These are phyloP conservation scores for Choricystis sp. DNA, from an alignment of 139 green algal species.

Conservation along the genomic window DNA sequence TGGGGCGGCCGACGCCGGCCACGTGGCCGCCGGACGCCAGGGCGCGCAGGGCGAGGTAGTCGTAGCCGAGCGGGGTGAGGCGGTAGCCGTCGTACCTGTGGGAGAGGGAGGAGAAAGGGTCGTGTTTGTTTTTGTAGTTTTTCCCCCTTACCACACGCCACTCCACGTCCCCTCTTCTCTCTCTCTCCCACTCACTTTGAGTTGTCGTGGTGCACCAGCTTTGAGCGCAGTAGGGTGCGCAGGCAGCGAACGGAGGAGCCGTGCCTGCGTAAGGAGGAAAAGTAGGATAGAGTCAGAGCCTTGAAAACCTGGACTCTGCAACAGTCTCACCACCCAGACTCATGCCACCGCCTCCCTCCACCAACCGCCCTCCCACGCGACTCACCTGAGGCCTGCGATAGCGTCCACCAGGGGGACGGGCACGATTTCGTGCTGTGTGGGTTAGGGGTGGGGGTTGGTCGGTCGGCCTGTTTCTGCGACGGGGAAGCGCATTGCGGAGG, in stretches of 20 bases:
- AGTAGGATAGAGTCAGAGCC: background rate
- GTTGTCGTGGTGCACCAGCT: constrained; percentile 93
- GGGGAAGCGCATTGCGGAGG: background rate
- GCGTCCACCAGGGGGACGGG: constrained; percentile 70
- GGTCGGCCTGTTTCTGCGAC: background rate
- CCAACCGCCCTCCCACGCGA: background rate
- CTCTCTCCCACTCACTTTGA: constrained; percentile 46
- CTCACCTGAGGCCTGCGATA: constrained; percentile 83
- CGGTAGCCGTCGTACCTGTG: constrained; percentile 79
- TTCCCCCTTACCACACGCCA: too few relatives aligned
- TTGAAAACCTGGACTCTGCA: too few relatives aligned
- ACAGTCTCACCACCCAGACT: too few relatives aligned
- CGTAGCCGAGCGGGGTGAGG: constrained; percentile 88
- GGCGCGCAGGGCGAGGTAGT: constrained; percentile 88
- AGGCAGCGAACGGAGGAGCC: constrained; percentile 70
- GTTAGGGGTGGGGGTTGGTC: background rate
- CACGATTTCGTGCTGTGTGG: constrained; percentile 85
- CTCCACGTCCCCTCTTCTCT: background rate
- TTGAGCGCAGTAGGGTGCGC: constrained; percentile 71
- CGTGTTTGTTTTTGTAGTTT: constrained; percentile 1
- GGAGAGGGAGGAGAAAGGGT: background rate
- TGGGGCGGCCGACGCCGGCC: constrained; percentile 66
- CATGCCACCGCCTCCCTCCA: background rate
- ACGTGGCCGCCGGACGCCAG: constrained; percentile 69
- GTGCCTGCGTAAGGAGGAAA: constrained; percentile 27